These are phyloP conservation scores for Pyrus communis DNA, from an alignment of 306 rosid species.

Conservation along the genomic window DNA sequence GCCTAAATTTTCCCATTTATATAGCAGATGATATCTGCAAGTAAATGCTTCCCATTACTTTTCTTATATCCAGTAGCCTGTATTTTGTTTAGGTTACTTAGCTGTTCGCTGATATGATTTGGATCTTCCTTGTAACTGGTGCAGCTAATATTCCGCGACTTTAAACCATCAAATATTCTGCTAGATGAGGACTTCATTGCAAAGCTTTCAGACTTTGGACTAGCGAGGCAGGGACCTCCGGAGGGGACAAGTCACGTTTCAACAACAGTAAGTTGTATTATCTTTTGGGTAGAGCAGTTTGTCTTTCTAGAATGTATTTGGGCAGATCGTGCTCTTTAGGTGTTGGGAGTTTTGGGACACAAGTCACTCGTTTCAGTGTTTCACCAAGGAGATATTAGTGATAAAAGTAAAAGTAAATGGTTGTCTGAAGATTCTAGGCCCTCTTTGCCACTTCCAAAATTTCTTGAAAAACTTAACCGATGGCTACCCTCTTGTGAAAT, in stretches of 20 bases:
- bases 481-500: not conserved
- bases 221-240: conserved; percentile 94
- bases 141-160: conserved; percentile 97
- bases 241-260: conserved; percentile 83
- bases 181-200: conserved; percentile 89
- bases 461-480: not conserved
- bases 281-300: not conserved
- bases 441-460: not conserved
- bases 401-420: not conserved
- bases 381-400: not conserved
- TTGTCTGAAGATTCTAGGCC: not conserved
- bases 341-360: not conserved
- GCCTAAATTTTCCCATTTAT: not conserved
- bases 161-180: conserved; percentile 78
- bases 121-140: conserved; percentile 29
- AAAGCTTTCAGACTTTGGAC: conserved; percentile 97
- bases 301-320: not conserved
- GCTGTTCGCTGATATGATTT: not conserved
- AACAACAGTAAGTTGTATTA: conserved; percentile 58
- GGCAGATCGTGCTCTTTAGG: not conserved
- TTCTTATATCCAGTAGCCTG: not conserved
- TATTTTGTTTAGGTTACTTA: not conserved
- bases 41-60: not conserved
- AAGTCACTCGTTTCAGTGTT: not conserved
- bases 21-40: not conserved